Percentiles rank a stretch among this genome's conserved stretches.
Conservation (phyloP, 2,329 filamentous ascomycete species). For the Aspergillus pseudoviridinutans region DNA sequence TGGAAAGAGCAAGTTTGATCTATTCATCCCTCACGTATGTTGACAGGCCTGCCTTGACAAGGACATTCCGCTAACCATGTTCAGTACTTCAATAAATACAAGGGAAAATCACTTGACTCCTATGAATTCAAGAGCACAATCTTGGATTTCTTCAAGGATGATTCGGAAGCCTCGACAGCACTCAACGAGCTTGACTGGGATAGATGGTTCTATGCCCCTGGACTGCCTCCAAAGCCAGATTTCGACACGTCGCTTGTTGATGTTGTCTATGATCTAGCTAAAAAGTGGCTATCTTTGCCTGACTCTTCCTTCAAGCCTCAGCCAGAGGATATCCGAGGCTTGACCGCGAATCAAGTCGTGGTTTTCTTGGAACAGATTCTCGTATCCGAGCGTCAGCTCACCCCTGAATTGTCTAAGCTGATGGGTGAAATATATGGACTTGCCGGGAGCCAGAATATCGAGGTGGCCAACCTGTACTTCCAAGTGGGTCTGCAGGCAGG, state of each 20-base stretch:
- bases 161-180: constrained; percentile 59
- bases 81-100: constrained; percentile 78
- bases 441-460: constrained; percentile 73
- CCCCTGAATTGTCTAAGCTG: constrained; percentile 60
- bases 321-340: constrained; percentile 64
- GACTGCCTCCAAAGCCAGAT: constrained; percentile 81
- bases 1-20: constrained; percentile 82
- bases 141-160: constrained; percentile 73
- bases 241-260: constrained; percentile 89
- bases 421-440: constrained; percentile 76
- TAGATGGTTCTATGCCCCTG: constrained; percentile 79
- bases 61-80: constrained; percentile 4
- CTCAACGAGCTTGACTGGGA: constrained; percentile 81
- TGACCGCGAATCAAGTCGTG: constrained; percentile 82
- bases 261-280: constrained; percentile 74
- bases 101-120: constrained; percentile 81
- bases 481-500: constrained; percentile 72
- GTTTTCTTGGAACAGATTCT: constrained; percentile 84
- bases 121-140: constrained; percentile 92
- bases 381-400: constrained; percentile 61
- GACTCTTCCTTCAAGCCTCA: constrained; percentile 55
- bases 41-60: background rate
- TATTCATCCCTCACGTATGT: constrained; percentile 76
- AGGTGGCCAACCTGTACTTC: constrained; percentile 77
- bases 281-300: constrained; percentile 67